phyloP scores from a whole-genome alignment of 495 filamentous ascomycete genomes.

The Penicillium herquei region DNA sequence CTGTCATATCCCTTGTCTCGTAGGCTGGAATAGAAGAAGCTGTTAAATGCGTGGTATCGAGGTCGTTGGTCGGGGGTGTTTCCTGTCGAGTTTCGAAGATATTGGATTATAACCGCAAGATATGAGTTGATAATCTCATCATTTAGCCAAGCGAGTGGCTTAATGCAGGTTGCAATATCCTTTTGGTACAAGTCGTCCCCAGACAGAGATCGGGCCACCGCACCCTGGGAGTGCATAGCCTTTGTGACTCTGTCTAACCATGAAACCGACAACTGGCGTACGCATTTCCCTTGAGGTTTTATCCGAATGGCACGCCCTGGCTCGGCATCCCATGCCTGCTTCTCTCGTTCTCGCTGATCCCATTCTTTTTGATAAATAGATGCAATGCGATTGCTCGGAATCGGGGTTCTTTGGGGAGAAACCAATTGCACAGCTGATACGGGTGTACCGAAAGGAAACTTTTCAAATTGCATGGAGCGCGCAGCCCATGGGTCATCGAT shows the following conservation, averaged over 20 bases:
- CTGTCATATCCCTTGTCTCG: constrained; percentile 47
- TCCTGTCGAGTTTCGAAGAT: constrained; percentile 51
- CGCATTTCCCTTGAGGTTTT: constrained; percentile 27
- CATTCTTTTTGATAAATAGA: constrained; percentile 34
- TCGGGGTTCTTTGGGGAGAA: constrained; percentile 18
- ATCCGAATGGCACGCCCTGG: constrained; percentile 19
- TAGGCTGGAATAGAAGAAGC: constrained; percentile 67
- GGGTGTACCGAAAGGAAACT: constrained; percentile 26
- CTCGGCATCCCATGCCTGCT: constrained; percentile 10
- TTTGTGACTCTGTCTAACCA: constrained; percentile 44
- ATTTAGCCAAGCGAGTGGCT: constrained; percentile 66
- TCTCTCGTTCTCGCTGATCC: constrained; percentile 21
- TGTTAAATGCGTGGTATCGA: constrained; percentile 67
- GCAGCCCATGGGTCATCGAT: constrained; percentile 28
- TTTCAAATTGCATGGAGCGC: constrained; percentile 11
- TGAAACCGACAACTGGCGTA: constrained; percentile 42
- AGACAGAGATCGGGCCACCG: constrained; percentile 46
- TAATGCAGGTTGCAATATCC: constrained; percentile 62
- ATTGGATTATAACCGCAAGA: constrained; percentile 57
- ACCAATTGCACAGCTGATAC: constrained; percentile 41
- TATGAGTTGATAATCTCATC: constrained; percentile 78
- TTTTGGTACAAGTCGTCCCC: constrained; percentile 56
- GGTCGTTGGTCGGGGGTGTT: constrained; percentile 52
- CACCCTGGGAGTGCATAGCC: constrained; percentile 26
- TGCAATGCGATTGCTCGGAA: constrained; percentile 32